phyloP scores from a whole-genome alignment of 371 early-diverging fungal species.

The Rhizopus arrhizus region DNA sequence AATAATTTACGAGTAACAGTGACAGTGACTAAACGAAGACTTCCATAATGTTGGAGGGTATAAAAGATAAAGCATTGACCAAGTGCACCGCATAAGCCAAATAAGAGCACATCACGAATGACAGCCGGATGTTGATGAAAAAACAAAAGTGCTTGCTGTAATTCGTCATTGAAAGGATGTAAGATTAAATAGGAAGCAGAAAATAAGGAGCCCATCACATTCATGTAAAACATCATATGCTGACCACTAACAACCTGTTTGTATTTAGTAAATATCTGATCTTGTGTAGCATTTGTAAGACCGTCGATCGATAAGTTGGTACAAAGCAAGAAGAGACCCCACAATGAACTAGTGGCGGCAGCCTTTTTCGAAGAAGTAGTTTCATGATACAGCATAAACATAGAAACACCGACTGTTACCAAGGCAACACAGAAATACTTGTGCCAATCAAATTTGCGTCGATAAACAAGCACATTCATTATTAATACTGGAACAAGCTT shows the following conservation, averaged over 20 bases:
- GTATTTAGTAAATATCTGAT: slow-evolving; percentile 85
- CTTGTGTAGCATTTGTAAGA: slow-evolving; percentile 96
- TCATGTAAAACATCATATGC: slow-evolving; percentile 98
- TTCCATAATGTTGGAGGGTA: slow-evolving; percentile 90
- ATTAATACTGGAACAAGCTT: slow-evolving; percentile 96
- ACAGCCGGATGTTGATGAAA: slow-evolving; percentile 76
- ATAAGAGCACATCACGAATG: slow-evolving; percentile 80
- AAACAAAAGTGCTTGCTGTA: slow-evolving; percentile 80
- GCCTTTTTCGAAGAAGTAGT: slow-evolving; percentile 48
- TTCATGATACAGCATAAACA: slow-evolving; percentile 89
- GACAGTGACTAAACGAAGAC: slow-evolving; percentile 88
- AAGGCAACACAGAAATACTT: slow-evolving; percentile 85
- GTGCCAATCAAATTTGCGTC: slow-evolving; percentile 77
- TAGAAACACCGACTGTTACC: slow-evolving; percentile 88
- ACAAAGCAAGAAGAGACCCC: slow-evolving; percentile 81
- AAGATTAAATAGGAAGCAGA: slow-evolving; percentile 73
- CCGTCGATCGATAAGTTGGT: slow-evolving; percentile 93
- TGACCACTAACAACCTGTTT: slow-evolving; percentile 71
- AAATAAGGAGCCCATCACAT: slow-evolving; percentile 73
- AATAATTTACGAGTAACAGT: slow-evolving; percentile 97
- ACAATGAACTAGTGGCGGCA: slow-evolving; percentile 58
- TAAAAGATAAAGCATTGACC: slow-evolving; percentile 99
- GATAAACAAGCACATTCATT: slow-evolving; percentile 92
- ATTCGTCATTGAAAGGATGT: slow-evolving; percentile 75
- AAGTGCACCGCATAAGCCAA: slow-evolving; percentile 88